Percentiles rank a stretch among this genome's conserved stretches.
Evolutionary conservation across 192 early-diverging fungal species (phyloP).

Genomic region (Coemansia sp.): DNA sequence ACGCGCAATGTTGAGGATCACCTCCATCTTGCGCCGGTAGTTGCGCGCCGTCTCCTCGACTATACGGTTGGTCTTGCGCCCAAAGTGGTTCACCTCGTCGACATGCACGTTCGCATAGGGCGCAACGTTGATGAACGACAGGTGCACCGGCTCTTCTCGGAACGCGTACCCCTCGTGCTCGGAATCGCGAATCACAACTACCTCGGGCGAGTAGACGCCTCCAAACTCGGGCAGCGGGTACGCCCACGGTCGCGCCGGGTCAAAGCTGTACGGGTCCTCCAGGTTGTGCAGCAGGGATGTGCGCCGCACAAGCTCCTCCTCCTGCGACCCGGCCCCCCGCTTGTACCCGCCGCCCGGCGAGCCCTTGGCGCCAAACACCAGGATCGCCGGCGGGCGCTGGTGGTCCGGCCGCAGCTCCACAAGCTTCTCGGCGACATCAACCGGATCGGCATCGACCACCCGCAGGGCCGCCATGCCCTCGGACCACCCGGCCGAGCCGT

Average conservation of each 20-base stretch:
- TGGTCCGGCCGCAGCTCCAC: slow-evolving; percentile 41
- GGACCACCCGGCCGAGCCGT: slow-evolving; percentile 44
- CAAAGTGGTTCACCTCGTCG: slow-evolving; percentile 41
- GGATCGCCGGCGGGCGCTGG: slow-evolving; percentile 31
- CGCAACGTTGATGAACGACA: slow-evolving; percentile 46
- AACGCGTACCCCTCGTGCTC: slow-evolving; percentile 43
- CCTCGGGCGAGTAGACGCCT: slow-evolving; percentile 48
- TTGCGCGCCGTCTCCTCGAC: slow-evolving; percentile 41
- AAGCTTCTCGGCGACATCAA: slow-evolving; percentile 33
- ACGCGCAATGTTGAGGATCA: slow-evolving; percentile 43
- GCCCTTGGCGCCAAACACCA: slow-evolving; percentile 44
- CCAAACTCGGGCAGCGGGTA: slow-evolving; percentile 50
- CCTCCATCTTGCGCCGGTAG: slow-evolving; percentile 47
- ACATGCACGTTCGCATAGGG: slow-evolving; percentile 43
- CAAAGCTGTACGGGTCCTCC: slow-evolving; percentile 40
- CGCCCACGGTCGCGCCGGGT: slow-evolving; percentile 38
- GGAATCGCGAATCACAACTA: slow-evolving; percentile 45
- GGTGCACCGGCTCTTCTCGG: slow-evolving; percentile 37
- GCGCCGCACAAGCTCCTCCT: slow-evolving; percentile 47
- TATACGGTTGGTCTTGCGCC: slow-evolving; percentile 40
- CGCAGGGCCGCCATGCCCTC: slow-evolving; percentile 42
- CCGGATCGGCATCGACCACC: slow-evolving; percentile 34
- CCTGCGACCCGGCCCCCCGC: slow-evolving; percentile 43
- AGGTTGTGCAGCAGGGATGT: slow-evolving; percentile 44
- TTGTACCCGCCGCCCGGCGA: slow-evolving; percentile 48